These are phyloP conservation scores for Candida wancherniae DNA, from an alignment of 805 yeast genomes.

Conservation along the genomic window DNA sequence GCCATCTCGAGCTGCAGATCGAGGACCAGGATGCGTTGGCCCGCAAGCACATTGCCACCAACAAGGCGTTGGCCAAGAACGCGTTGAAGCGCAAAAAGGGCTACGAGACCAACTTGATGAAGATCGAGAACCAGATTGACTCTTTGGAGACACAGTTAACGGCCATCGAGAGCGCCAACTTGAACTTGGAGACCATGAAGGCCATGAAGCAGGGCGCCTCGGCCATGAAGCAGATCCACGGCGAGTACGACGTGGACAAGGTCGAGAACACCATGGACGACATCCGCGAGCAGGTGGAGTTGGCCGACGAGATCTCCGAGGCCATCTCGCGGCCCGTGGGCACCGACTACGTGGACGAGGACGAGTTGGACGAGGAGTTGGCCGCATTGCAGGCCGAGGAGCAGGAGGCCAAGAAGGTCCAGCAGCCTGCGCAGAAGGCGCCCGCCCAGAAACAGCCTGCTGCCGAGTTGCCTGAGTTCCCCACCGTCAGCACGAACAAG, in stretches of 20 bases:
- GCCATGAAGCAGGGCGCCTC: constrained; percentile 97
- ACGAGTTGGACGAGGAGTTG: constrained; percentile 91
- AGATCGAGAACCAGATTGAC: constrained; percentile 82
- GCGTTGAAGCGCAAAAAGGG: constrained; percentile 87
- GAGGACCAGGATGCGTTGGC: constrained; percentile 78
- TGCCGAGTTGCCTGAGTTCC: constrained; percentile 41
- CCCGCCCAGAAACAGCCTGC: constrained; percentile 8
- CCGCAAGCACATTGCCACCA: constrained; percentile 64
- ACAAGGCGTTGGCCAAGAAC: constrained; percentile 71
- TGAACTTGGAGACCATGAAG: constrained; percentile 96
- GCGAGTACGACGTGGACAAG: constrained; percentile 90
- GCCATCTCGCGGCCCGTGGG: constrained; percentile 95
- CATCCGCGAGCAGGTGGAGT: constrained; percentile 92
- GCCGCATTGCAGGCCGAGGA: constrained; percentile 84
- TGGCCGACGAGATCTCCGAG: constrained; percentile 91
- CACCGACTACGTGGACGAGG: constrained; percentile 76
- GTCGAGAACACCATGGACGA: constrained; percentile 98
- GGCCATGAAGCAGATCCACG: constrained; percentile 95
- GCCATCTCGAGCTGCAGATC: constrained; percentile 77
- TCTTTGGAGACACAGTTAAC: constrained; percentile 84
- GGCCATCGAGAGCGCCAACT: constrained; percentile 90
- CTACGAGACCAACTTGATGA: constrained; percentile 68
- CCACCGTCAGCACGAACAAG: constrained; percentile 36
- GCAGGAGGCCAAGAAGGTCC: constrained; percentile 42
- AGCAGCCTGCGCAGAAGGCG: constrained; percentile 13